Base-by-base conservation (phyloP, 106 monocot genomes). In the Posidonia australis region DNA sequence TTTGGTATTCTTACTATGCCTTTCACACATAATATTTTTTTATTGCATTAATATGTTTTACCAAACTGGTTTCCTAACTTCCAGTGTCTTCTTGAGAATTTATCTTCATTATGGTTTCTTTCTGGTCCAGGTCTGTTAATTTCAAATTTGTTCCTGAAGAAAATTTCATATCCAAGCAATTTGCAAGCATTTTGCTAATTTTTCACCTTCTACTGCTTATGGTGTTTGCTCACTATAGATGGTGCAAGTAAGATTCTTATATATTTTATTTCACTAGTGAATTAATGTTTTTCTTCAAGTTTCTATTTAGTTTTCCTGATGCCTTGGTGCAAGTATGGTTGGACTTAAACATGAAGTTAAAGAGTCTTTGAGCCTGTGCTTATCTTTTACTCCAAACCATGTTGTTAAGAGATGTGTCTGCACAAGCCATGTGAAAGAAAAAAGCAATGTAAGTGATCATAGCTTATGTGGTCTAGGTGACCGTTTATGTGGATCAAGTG, bases 71-170 rank as follows among this genome's bases (percentile, higher is more conserved):
- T 53, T 46, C 27, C 64, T 46, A 6, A 25, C 43, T n/a, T n/a
- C n/a, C n/a, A n/a, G n/a, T n/a, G n/a, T n/a, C n/a, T n/a, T n/a
- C n/a, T n/a, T n/a, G n/a, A n/a, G n/a, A n/a, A n/a, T n/a, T n/a
- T n/a, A n/a, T n/a, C 18, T 17, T 54, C 5, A 14, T 43, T 22
- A 25, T 19, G 54, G n/a, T 20, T 44, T 54, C 31, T 73, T 60
- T 46, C 29, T 60, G 49, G 12, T 42, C 13, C 82, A 96, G 96
- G 96, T 90, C 96, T 48, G 96, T 96, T 45, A 96, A 96, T 70
- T 96, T 96, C 45, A 96, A 96, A 69, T 96, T 96, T 80, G 80
- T 96, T 65, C 96, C 96, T 46, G 90, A 87, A 70, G 80, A 74
- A 49, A 22, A 85, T 47, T 96, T 96, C 42, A 67, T 90, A 67